A percentile compares a stretch with the other conserved stretches of the same genome.
Evolutionary conservation across 148 eudicot genomes (phyloP).

Genomic region (Mesembryanthemum crystallinum): DNA sequence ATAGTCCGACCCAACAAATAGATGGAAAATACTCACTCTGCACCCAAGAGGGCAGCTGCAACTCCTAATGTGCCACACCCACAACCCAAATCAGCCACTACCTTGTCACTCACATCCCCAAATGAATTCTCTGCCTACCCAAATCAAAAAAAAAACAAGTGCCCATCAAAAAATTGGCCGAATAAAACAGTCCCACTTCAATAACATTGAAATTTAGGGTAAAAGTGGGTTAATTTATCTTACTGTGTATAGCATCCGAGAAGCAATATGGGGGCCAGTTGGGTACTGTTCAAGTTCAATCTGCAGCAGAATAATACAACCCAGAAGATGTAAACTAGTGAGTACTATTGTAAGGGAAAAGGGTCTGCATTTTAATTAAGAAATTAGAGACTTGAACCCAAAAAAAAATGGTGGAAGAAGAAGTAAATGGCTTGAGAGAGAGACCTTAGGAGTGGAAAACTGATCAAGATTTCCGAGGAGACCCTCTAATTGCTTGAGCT

Average conservation of each 20-base stretch:
- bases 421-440: slow-evolving; percentile 5
- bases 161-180: slow-evolving; percentile 22
- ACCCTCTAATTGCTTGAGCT: slow-evolving; percentile 93
- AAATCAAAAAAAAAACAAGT: slow-evolving; percentile 21
- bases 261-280: slow-evolving; percentile 95
- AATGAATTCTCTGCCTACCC: slow-evolving; percentile 86
- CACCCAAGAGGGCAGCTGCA: slow-evolving; percentile 88
- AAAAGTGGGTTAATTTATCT: not conserved
- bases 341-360: not conserved
- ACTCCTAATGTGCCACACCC: slow-evolving; percentile 96
- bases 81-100: slow-evolving; percentile 98
- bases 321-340: not conserved
- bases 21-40: slow-evolving; percentile 55
- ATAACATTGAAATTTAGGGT: not conserved
- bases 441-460: slow-evolving; percentile 76
- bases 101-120: slow-evolving; percentile 71
- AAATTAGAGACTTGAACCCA: not conserved
- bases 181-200: not conserved
- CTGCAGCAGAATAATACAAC: slow-evolving; percentile 38
- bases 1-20: not conserved
- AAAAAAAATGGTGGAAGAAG: not conserved
- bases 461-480: slow-evolving; percentile 82
- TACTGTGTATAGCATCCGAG: slow-evolving; percentile 93
- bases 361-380: not conserved
- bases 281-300: slow-evolving; percentile 97